Evolutionary conservation across 176 grass and related monocot genomes (phyloP), one percentile per base, ranked within the genome.

Genomic region (Phoenix dactylifera): DNA sequence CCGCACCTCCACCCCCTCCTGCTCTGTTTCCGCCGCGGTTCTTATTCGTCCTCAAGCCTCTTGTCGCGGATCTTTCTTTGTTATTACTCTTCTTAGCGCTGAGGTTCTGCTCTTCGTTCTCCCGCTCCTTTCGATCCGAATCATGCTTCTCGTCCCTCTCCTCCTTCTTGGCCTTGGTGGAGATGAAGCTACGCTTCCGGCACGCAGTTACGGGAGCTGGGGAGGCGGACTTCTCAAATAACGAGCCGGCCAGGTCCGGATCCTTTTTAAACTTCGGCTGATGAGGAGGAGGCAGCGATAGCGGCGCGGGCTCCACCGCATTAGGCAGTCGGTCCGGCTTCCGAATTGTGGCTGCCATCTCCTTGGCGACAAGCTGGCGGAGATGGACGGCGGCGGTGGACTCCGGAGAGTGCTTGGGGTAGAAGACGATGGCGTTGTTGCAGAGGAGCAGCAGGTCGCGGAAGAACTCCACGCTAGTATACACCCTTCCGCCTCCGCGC

Each of bases 361-460:
- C 68, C 54, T 62, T 82, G 15, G 58, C 51, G 75, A 87, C 69
- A 20, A 90, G 26, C 16, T 57, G 30, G 18, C 77, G 87, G 29
- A 73, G 73, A 22, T 78, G 81, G 7, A 18, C 24, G 50, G 75
- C 92, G 6, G 92, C 83, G 12, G 59, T 7, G 50, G 74, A 79
- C 77, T 90, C 81, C 19, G 74, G 58, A n/a, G 80, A 85, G 44
- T 58, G 62, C 25, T 22, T 84, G 56, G 86, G 83, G 75, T 62
- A 97, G 87, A 85, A 91, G 67, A 97, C 83, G 49, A 79, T 19
- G 3, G 84, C 84, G 63, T 97, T 97, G 18, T 50, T 39, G 67
- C 84, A 91, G 32, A 91, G 87, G 48, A 91, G 80, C 1, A 97
- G 55, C 32, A 97, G 58, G 62, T 97, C 87, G 16, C 78, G 92